phyloP scores from a whole-genome alignment of 257 asterid species.

The Linderniella brevidens region DNA sequence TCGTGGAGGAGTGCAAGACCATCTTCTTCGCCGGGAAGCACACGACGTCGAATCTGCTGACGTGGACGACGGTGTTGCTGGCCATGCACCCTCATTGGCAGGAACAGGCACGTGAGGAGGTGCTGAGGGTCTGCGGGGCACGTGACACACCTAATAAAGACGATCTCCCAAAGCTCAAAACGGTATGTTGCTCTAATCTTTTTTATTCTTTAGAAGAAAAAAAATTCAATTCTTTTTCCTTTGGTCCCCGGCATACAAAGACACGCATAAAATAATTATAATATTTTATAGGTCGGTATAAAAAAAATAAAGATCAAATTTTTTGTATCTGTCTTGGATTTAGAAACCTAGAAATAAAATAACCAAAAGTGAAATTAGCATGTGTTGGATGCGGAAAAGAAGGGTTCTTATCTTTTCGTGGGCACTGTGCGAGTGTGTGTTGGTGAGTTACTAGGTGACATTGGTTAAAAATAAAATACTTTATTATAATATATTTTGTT shows the following conservation, averaged over 20 bases:
- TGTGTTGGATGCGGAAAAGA: slow-evolving; percentile 32
- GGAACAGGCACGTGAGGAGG: slow-evolving; percentile 98
- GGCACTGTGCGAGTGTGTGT: slow-evolving; percentile 11
- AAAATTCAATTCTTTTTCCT: not conserved
- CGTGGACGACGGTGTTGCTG: slow-evolving; percentile 77
- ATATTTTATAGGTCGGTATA: slow-evolving; percentile 15
- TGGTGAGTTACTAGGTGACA: slow-evolving; percentile 6
- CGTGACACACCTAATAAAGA: slow-evolving; percentile 63
- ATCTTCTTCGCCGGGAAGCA: slow-evolving; percentile 84
- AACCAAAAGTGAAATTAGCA: slow-evolving; percentile 16
- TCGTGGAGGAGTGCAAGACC: slow-evolving; percentile 89
- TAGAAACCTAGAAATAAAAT: not conserved
- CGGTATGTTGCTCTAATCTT: slow-evolving; percentile 21
- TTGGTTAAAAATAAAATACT: no score
- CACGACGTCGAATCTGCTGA: slow-evolving; percentile 68
- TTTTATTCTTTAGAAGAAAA: no score
- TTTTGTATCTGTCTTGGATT: no score
- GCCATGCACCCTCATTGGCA: slow-evolving; percentile 98
- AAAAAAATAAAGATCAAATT: slow-evolving; percentile 1
- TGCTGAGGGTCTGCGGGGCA: slow-evolving; percentile 65
- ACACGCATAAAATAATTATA: slow-evolving; percentile 5
- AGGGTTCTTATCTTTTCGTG: slow-evolving; percentile 18
- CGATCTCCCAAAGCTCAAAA: slow-evolving; percentile 60
- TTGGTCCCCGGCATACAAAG: slow-evolving; percentile 12
- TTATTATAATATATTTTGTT: no score